phyloP scores from a whole-genome alignment of 495 filamentous ascomycete species.

The Aspergillus mulundensis region DNA sequence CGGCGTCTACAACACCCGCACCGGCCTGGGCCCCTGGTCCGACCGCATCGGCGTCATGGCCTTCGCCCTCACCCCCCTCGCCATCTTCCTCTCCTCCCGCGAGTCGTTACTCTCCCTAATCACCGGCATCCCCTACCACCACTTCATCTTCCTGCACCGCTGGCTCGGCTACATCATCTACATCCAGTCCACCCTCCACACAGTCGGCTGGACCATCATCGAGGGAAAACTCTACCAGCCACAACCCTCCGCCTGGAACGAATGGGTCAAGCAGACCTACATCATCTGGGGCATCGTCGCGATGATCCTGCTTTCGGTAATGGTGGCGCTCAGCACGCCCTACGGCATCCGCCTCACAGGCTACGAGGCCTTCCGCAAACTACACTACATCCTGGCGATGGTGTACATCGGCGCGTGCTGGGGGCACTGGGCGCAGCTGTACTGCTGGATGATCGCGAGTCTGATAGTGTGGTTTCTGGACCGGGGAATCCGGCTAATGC shows the following conservation, averaged over 20 bases:
- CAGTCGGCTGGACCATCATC: constrained; percentile 61
- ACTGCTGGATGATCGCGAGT: constrained; percentile 59
- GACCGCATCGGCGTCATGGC: constrained; percentile 61
- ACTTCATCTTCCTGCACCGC: constrained; percentile 66
- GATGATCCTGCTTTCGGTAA: constrained; percentile 51
- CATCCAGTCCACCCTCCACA: constrained; percentile 57
- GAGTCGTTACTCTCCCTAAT: constrained; percentile 58
- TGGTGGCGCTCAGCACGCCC: constrained; percentile 51
- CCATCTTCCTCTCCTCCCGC: constrained; percentile 53
- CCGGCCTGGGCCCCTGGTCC: constrained; percentile 55
- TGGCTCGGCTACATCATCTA: constrained; percentile 64
- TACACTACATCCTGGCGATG: constrained; percentile 60
- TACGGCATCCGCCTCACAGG: constrained; percentile 57
- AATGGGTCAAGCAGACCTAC: constrained; percentile 52
- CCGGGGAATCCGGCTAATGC: constrained; percentile 43
- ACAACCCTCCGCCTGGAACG: constrained; percentile 50
- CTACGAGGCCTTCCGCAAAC: constrained; percentile 64
- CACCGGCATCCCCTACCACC: constrained; percentile 63
- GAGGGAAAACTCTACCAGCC: constrained; percentile 60
- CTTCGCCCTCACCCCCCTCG: constrained; percentile 63
- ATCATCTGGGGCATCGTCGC: constrained; percentile 64
- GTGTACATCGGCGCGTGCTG: constrained; percentile 65
- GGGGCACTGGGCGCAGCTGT: constrained; percentile 60
- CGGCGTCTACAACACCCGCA: constrained; percentile 51
- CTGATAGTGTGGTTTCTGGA: constrained; percentile 56